Evolutionary conservation across 2,329 filamentous ascomycete species (phyloP).

Genomic region (Apiospora pterosperma): DNA sequence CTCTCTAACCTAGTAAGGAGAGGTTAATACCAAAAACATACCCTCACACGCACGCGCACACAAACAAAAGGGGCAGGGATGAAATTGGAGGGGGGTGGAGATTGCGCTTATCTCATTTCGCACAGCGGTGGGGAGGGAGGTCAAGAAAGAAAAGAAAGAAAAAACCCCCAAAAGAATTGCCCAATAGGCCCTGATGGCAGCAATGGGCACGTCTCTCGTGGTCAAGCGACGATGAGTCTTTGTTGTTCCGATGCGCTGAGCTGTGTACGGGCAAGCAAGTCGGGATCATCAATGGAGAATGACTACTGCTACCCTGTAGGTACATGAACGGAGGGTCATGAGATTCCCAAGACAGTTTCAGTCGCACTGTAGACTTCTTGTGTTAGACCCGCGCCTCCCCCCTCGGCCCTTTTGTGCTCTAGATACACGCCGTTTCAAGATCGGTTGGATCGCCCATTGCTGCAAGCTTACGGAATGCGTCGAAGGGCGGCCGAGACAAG

Average conservation of each 20-base stretch:
- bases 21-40: not conserved
- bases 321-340: conserved; percentile 2
- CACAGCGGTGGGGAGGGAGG: not conserved
- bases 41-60: not conserved
- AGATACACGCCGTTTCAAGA: not conserved
- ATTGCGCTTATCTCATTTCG: not conserved
- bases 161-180: not conserved
- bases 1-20: not conserved
- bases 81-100: conserved; percentile 1
- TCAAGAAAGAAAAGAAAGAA: not conserved
- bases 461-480: conserved; percentile 1
- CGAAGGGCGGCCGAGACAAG: conserved; percentile 4
- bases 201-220: not conserved
- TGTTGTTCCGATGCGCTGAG: not conserved
- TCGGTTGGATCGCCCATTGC: not conserved
- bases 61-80: not conserved
- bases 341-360: not conserved
- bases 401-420: not conserved
- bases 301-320: not conserved
- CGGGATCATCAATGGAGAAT: not conserved
- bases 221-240: not conserved
- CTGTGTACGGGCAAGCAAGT: not conserved
- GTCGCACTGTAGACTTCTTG: not conserved
- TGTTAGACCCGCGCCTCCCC: not conserved
- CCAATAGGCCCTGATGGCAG: not conserved